phyloP scores from a whole-genome alignment of 2,329 filamentous ascomycete species.

The Phyllosticta citribraziliensis region DNA sequence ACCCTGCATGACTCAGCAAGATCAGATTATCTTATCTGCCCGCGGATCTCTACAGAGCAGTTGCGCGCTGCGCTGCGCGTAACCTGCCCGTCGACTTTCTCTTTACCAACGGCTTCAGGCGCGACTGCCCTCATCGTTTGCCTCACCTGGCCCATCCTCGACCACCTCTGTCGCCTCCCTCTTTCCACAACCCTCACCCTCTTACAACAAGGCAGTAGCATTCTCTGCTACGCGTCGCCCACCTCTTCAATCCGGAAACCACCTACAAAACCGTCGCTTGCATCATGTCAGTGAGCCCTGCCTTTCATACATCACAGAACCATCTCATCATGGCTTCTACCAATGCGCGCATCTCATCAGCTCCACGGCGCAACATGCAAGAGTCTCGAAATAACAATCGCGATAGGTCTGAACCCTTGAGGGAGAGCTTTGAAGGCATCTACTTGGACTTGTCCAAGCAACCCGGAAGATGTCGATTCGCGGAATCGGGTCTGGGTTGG shows the following conservation, averaged over 20 bases:
- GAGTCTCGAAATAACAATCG: neutral
- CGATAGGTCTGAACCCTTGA: constrained; percentile 19
- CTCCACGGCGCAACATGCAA: neutral
- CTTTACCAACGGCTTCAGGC: neutral
- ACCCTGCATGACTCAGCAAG: neutral
- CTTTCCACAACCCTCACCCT: neutral
- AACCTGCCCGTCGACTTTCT: neutral
- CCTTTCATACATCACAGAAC: neutral
- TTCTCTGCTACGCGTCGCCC: neutral
- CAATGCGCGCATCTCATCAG: neutral
- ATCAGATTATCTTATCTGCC: neutral
- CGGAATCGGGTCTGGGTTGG: constrained; percentile 91
- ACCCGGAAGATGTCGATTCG: constrained; percentile 85
- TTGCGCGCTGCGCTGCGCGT: neutral
- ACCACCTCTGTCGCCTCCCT: neutral
- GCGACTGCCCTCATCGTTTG: neutral
- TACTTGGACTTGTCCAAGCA: constrained; percentile 92
- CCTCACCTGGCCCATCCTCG: neutral
- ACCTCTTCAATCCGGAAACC: neutral
- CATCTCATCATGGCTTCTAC: neutral
- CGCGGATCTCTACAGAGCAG: neutral
- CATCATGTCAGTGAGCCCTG: neutral
- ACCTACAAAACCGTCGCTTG: neutral
- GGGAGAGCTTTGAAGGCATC: constrained; percentile 96
- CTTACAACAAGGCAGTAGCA: neutral